Percentiles rank a stretch among this genome's conserved stretches.
phyloP scores from a whole-genome alignment of 352 stramenopile genomes.

The Plasmopara muralis region DNA sequence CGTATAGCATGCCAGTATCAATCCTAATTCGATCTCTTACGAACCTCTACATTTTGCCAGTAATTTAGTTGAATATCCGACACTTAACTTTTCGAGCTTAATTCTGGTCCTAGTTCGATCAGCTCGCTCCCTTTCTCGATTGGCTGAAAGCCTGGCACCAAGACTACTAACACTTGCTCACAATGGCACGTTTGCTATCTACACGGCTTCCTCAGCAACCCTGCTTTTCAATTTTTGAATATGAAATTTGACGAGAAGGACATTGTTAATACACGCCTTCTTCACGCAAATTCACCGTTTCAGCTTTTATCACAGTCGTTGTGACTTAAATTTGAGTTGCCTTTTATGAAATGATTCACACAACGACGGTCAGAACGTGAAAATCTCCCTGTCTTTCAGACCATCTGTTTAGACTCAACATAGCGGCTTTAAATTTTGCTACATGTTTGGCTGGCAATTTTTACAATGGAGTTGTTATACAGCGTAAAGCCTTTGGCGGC shows the following conservation, averaged over 20 bases:
- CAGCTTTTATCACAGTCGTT: not conserved
- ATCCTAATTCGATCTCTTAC: not conserved
- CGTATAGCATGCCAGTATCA: not conserved
- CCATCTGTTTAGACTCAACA: constrained; percentile 6
- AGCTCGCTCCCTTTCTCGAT: not conserved
- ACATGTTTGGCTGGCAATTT: constrained; percentile 6
- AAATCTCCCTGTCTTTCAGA: constrained; percentile 4
- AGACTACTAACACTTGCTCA: not conserved
- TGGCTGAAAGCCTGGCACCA: not conserved
- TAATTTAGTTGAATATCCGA: not conserved
- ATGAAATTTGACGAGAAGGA: not conserved
- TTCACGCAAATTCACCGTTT: not conserved
- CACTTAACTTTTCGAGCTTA: not conserved
- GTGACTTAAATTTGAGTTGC: not conserved
- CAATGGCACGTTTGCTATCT: not conserved
- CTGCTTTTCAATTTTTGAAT: not conserved
- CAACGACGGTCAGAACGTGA: not conserved
- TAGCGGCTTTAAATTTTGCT: constrained; percentile 4
- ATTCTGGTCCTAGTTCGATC: not conserved
- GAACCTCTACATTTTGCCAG: not conserved
- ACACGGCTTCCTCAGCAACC: not conserved
- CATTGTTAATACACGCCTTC: not conserved
- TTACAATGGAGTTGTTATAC: constrained; percentile 6
- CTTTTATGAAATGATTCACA: not conserved
- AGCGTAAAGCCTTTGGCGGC: not conserved